Conservation (phyloP, 352 stramenopile genomes). For the Phytophthora europaea region DNA sequence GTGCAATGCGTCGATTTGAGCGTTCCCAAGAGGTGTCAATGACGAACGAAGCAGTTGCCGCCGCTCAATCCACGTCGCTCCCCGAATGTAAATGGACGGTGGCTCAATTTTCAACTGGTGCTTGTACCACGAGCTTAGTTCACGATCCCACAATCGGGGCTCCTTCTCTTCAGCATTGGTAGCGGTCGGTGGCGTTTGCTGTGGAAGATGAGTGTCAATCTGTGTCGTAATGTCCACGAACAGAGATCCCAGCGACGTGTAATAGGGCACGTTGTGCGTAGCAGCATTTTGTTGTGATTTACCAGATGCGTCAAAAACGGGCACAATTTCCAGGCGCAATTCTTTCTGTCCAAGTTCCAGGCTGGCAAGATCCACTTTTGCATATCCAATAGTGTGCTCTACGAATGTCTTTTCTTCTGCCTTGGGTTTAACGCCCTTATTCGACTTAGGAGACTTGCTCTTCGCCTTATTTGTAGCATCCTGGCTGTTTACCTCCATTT, state of each 20-base stretch:
- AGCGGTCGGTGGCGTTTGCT: not conserved
- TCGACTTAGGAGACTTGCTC: conserved; percentile 6
- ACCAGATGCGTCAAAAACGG: conserved; percentile 19
- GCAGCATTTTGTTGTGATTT: not conserved
- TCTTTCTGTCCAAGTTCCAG: conserved; percentile 50
- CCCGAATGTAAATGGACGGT: conserved; percentile 14
- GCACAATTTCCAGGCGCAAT: conserved; percentile 53
- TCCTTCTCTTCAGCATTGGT: not conserved
- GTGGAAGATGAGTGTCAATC: not conserved
- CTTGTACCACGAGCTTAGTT: conserved; percentile 50
- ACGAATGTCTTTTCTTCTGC: not conserved
- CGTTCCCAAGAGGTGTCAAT: conserved; percentile 67
- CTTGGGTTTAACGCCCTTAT: conserved; percentile 6
- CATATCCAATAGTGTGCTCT: conserved; percentile 45
- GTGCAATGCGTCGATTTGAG: conserved; percentile 71
- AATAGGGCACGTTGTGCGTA: conserved; percentile 43
- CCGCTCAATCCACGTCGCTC: conserved; percentile 53
- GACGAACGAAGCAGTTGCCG: conserved; percentile 59
- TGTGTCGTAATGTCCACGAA: conserved; percentile 40
- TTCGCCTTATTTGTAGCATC: not conserved
- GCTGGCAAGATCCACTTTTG: conserved; percentile 59
- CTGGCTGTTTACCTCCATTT: conserved; percentile 3
- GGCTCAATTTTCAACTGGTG: conserved; percentile 20
- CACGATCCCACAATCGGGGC: conserved; percentile 17
- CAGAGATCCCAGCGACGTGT: conserved; percentile 63